These are phyloP conservation scores for Uronychia binucleata DNA, from an alignment of 73 alveolate species.

Conservation along the genomic window DNA sequence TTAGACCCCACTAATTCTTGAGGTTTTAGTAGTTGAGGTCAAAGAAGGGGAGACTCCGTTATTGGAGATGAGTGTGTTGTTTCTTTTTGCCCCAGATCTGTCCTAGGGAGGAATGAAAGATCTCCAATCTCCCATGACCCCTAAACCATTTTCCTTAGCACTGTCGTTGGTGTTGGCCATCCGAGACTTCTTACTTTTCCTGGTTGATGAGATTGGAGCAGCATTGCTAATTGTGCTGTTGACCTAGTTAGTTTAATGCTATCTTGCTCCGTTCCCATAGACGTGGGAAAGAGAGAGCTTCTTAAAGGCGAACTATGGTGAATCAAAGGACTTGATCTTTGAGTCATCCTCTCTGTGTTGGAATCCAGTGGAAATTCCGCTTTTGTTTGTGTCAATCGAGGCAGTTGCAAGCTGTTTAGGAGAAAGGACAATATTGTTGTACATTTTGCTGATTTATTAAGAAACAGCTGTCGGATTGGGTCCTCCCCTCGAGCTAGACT, in stretches of 20 bases:
- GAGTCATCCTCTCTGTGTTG: neutral
- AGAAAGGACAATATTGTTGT: neutral
- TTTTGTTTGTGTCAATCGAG: neutral
- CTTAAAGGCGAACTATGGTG: neutral
- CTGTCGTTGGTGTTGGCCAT: too few species aligned
- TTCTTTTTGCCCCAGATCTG: neutral
- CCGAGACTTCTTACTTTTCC: neutral
- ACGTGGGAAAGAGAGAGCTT: neutral
- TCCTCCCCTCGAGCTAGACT: neutral
- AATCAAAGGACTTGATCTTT: neutral
- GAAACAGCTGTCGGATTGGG: neutral
- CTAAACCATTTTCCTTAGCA: too few species aligned
- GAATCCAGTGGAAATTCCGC: neutral
- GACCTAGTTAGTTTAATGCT: too few species aligned
- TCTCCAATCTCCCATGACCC: too few species aligned
- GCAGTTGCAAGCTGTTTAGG: neutral
- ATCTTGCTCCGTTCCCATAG: neutral
- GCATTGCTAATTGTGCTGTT: neutral
- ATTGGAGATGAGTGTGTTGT: neutral
- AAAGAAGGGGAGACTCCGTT: neutral
- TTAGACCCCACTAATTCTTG: neutral
- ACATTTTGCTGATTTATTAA: neutral
- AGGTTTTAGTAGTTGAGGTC: neutral
- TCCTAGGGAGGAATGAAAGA: neutral
- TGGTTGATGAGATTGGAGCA: neutral